Conservation (phyloP, 805 yeast genomes). For the Alloascoidea hylecoeti region DNA sequence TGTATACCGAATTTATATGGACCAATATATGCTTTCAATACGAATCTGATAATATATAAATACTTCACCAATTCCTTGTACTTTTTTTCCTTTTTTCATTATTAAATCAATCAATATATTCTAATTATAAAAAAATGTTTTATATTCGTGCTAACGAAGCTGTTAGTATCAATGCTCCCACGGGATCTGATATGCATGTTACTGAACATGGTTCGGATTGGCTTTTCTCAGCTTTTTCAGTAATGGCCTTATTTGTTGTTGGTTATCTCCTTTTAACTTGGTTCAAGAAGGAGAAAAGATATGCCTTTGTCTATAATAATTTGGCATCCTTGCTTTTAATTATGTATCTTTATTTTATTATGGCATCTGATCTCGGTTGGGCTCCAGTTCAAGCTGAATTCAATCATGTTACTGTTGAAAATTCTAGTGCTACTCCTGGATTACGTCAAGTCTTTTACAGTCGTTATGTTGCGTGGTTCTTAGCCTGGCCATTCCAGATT, state of each 20-base stretch:
- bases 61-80: too few relatives aligned
- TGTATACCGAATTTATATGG: too few relatives aligned
- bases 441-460: slow-evolving; percentile 23
- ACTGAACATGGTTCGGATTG: slow-evolving; percentile 26
- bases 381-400: slow-evolving; percentile 18
- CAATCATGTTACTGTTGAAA: slow-evolving; percentile 17
- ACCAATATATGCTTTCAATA: too few relatives aligned
- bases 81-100: too few relatives aligned
- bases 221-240: slow-evolving; percentile 26
- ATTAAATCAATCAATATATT: too few relatives aligned
- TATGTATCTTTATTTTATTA: slow-evolving; percentile 21
- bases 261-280: slow-evolving; percentile 2
- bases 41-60: too few relatives aligned
- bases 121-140: too few relatives aligned
- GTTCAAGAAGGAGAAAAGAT: slow-evolving; percentile 14
- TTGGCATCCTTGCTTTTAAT: slow-evolving; percentile 17
- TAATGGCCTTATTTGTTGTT: slow-evolving; percentile 15
- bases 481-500: slow-evolving; percentile 17
- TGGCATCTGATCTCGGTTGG: slow-evolving; percentile 25
- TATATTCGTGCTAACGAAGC: too few relatives aligned
- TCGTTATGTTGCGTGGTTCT: slow-evolving; percentile 23
- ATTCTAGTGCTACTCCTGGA: slow-evolving; percentile 6
- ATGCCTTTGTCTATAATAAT: slow-evolving; percentile 17
- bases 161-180: slow-evolving; percentile 16
- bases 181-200: slow-evolving; percentile 16